Base-by-base conservation (phyloP, 2,329 filamentous ascomycete species). In the Zymoseptoria tritici region DNA sequence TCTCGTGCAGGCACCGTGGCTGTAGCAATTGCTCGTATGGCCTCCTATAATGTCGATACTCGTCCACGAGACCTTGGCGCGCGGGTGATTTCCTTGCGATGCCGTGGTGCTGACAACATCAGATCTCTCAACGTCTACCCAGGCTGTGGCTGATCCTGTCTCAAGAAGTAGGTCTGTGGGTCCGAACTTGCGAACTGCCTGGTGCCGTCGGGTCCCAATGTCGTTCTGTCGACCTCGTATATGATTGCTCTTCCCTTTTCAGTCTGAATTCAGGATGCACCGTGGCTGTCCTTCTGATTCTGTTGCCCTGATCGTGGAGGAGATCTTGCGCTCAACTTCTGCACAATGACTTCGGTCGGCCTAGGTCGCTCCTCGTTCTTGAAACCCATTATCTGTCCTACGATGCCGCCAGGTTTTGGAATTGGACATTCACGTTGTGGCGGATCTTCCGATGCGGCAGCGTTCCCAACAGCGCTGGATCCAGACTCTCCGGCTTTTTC, bases 361-460 rank as follows among this genome's bases (percentile, higher is more conserved):
- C 58, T 61, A 22, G 63, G 62, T 55, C 56, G 62, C 52, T 69
- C 64, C 50, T 72, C 68, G 31, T 71, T 67, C 66, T 81, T 82
- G 71, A 93, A 88, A 0, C 90, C 90, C 62, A 94, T 76, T 67
- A 93, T 79, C 70, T 89, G 83, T 11, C 89, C 90, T 52, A 96
- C 76, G 36, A 91, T 76, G 2, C 91, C 92, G 31, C 85, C 81
- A 0, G 94, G 93, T 75, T 97, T 97, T 4, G 94, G 94, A 11
- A 99, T 86, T 0, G 94, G 94, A 72, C 94, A 99, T 72, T 95
- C 90, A 69, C 90, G 83, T 60, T 24, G 42, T 50, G 46, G 50
- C 49, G 52, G 7, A 4, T 19, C 51, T 6, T 51, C 21, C 16
- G 56, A 8, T 19, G 46, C 21, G 4, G 53, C 60, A 16, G 59